Evolutionary conservation across 345 rosid genomes (phyloP), one percentile per base, ranked within the genome.

Genomic region (Hibiscus trionum): DNA sequence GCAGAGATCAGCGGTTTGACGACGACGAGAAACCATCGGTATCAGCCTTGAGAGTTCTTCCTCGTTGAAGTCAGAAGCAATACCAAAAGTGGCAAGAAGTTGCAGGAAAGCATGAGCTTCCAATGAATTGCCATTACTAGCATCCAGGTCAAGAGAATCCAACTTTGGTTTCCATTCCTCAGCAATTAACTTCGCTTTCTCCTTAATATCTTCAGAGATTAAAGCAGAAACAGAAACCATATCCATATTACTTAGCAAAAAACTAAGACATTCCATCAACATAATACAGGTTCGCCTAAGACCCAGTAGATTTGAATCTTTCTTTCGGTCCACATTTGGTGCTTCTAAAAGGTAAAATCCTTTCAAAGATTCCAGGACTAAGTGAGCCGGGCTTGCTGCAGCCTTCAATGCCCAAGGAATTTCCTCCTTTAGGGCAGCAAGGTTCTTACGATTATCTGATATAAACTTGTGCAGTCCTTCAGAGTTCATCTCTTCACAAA

Each of bases 11-110:
- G 97, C 96, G 46, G 97, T 90, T 81, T 95, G 99, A 66, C 93
- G 99, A 65, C 99, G 97, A 76, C 97, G 97, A 71, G 97, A 92
- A 76, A 95, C 97, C 97, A 92, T 92, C 47, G 99, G 97, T 66
- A 95, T 83, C 31, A 95, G 82, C 88, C 90, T 84, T 66, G 56
- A 52, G 16, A 52, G 56, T 52, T 52, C 56, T 52, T 52, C 56
- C 9, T 52, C 56, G 5, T 16, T 52, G 56, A 52, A 52, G 56
- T 52, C 56, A 15, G 56, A 52, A 52, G 56, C 56, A 52, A 52
- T 52, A 52, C 56, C 56, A 52, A 52, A 52, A 52, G 56, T 16
- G 19, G 56, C 17, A 16, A 52, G 19, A 52, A 52, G 56, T 52
- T 52, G 56, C 56, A 52, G 19, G 19, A 52, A 52, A 15, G 56